Evolutionary conservation across 2,329 filamentous ascomycete species (phyloP).

Genomic region (Monilinia laxa): DNA sequence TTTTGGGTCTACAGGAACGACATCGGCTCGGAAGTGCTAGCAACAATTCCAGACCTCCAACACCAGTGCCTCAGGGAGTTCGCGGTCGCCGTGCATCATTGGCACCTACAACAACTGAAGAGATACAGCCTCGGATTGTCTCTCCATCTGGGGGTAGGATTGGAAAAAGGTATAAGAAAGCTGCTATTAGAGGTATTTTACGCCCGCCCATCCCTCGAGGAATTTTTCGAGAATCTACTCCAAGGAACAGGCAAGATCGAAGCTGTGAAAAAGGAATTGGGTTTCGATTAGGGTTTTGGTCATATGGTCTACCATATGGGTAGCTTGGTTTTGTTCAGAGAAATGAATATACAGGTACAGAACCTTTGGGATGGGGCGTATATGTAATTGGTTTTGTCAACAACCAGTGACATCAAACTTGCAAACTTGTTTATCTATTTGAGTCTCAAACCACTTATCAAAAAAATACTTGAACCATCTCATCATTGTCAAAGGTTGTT

Average conservation of each 20-base stretch:
- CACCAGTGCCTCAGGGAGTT: not conserved
- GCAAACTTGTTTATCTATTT: not conserved
- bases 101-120: not conserved
- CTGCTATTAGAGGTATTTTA: not conserved
- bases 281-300: not conserved
- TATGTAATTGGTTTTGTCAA: not conserved
- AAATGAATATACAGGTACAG: not conserved
- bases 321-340: not conserved
- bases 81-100: not conserved
- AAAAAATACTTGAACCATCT: fast-evolving
- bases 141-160: not conserved
- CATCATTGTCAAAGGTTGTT: fast-evolving
- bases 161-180: not conserved
- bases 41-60: not conserved
- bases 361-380: not conserved
- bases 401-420: not conserved
- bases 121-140: not conserved
- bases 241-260: not conserved
- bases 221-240: not conserved
- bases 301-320: not conserved
- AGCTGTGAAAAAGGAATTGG: not conserved
- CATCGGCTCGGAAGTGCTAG: too few relatives aligned
- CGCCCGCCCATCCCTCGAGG: not conserved
- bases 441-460: not conserved
- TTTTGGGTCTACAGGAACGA: not conserved